phyloP scores from a whole-genome alignment of 2,329 filamentous ascomycete genomes.

The Fusarium sacchari region DNA sequence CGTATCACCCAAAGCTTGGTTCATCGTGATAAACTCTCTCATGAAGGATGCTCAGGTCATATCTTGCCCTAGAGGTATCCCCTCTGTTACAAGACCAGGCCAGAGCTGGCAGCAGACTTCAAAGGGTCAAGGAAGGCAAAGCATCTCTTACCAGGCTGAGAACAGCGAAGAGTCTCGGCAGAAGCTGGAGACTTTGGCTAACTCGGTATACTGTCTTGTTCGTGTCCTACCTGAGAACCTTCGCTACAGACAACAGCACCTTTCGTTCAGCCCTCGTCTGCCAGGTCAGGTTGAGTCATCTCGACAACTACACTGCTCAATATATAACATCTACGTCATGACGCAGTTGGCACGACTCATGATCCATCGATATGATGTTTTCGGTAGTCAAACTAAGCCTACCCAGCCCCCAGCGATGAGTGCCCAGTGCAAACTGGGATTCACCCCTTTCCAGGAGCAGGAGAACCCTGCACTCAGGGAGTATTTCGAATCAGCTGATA shows the following conservation, averaged over 20 bases:
- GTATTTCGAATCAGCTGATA: background rate
- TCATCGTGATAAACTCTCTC: background rate
- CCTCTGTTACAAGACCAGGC: background rate
- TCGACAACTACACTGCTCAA: background rate
- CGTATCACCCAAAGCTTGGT: background rate
- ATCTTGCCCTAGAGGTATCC: background rate
- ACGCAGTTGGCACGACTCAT: background rate
- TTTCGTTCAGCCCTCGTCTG: background rate
- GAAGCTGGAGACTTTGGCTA: background rate
- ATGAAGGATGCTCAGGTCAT: background rate
- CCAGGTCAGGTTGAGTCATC: background rate
- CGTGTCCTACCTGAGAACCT: background rate
- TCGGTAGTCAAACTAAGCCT: background rate
- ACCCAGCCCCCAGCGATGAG: background rate
- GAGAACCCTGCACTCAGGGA: background rate
- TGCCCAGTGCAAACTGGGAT: accelerated
- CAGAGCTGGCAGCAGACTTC: background rate
- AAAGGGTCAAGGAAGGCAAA: background rate
- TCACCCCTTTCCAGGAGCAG: background rate
- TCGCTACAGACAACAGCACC: background rate
- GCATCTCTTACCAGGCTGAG: background rate
- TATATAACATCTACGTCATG: background rate
- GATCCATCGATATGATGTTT: background rate
- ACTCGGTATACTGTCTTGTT: background rate
- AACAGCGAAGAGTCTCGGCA: background rate